Conservation (phyloP, 495 filamentous ascomycete genomes). For the Annulohypoxylon nitens region DNA sequence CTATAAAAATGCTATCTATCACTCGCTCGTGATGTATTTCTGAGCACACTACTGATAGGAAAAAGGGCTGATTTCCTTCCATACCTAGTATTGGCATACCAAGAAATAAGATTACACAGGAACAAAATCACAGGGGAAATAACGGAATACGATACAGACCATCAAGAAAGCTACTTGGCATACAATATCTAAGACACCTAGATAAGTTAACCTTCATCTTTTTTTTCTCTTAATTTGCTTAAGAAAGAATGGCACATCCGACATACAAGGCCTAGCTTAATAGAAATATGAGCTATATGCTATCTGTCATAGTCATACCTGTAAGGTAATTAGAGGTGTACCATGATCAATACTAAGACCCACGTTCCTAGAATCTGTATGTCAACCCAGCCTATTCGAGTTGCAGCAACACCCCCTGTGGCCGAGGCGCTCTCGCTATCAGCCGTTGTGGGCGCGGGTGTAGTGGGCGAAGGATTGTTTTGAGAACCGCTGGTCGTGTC, state of each 20-base stretch:
- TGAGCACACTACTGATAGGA: neutral
- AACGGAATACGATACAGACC: too few relatives aligned
- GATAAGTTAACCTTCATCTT: too few relatives aligned
- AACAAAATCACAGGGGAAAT: too few relatives aligned
- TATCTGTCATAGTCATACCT: slow-evolving; percentile 1
- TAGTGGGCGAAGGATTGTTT: slow-evolving; percentile 47
- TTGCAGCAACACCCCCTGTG: slow-evolving; percentile 25
- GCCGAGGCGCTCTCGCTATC: slow-evolving; percentile 41
- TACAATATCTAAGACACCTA: too few relatives aligned
- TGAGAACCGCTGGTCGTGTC: slow-evolving; percentile 21
- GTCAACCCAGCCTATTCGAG: slow-evolving; percentile 2
- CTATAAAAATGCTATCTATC: slow-evolving; percentile 60
- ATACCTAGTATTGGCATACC: neutral
- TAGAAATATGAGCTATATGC: neutral
- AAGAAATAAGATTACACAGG: neutral
- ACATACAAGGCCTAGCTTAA: too few relatives aligned
- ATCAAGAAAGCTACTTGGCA: too few relatives aligned
- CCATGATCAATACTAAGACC: neutral
- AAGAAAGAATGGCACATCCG: too few relatives aligned
- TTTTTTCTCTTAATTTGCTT: too few relatives aligned
- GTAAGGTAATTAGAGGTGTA: slow-evolving; percentile 1
- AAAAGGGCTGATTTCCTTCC: neutral
- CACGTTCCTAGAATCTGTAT: slow-evolving; percentile 26
- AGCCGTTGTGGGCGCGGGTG: slow-evolving; percentile 46
- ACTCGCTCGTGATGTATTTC: slow-evolving; percentile 5